A percentile compares a stretch with the other conserved stretches of the same genome.
Conservation (phyloP, 2,329 filamentous ascomycete species). For the Claviceps monticola region DNA sequence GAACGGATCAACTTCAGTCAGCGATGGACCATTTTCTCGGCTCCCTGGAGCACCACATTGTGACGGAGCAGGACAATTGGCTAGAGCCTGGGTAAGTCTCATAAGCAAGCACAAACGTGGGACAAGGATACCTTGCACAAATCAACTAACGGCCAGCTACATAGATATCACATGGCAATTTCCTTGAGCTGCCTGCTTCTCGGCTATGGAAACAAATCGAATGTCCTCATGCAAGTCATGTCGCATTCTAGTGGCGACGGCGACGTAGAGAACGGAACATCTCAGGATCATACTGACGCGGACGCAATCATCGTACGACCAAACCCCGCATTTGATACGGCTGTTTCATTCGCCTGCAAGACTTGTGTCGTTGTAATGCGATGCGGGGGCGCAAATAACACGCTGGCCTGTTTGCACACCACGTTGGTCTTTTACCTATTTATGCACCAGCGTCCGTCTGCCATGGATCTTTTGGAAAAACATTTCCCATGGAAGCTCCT, state of each 20-base stretch:
- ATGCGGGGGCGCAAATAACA: slow-evolving; percentile 42
- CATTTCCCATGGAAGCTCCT: slow-evolving; percentile 38
- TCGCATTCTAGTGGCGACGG: slow-evolving; percentile 11
- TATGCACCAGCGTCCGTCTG: slow-evolving; percentile 17
- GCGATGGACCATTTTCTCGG: slow-evolving; percentile 35
- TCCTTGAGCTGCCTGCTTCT: slow-evolving; percentile 18
- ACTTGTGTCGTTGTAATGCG: slow-evolving; percentile 34
- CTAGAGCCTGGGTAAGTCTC: slow-evolving; percentile 27
- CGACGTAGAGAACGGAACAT: slow-evolving; percentile 14
- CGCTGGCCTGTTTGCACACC: slow-evolving; percentile 49
- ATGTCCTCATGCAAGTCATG: slow-evolving; percentile 29
- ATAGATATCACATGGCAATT: slow-evolving; percentile 21
- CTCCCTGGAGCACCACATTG: slow-evolving; percentile 44
- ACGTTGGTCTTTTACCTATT: slow-evolving; percentile 44
- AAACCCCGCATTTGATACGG: slow-evolving; percentile 18
- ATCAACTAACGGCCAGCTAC: not conserved
- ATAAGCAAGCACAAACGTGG: no score
- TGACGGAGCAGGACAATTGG: slow-evolving; percentile 33
- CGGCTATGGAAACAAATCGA: slow-evolving; percentile 26
- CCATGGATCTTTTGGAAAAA: slow-evolving; percentile 11
- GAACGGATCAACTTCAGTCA: slow-evolving; percentile 29
- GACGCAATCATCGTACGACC: slow-evolving; percentile 10
- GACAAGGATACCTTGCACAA: no score
- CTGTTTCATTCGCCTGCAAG: slow-evolving; percentile 26
- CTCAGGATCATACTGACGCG: slow-evolving; percentile 11